These are phyloP conservation scores for Alternaria dauci DNA, from an alignment of 2,329 filamentous ascomycete species.

Conservation along the genomic window DNA sequence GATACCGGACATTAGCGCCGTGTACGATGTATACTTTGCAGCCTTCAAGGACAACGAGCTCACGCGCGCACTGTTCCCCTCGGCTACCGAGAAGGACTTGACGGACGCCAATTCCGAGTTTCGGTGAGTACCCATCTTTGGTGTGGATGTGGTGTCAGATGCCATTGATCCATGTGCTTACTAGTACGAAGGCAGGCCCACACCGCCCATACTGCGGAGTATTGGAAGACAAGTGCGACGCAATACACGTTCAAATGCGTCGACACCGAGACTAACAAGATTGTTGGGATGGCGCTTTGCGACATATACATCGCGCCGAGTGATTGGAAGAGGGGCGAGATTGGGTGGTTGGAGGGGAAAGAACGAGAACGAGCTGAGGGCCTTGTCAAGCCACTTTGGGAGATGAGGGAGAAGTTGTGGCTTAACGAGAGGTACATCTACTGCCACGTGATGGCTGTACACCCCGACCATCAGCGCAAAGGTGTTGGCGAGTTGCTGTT, in stretches of 20 bases:
- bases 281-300: constrained; percentile 59
- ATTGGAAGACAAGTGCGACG: constrained; percentile 48
- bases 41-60: constrained; percentile 57
- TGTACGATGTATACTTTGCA: constrained; percentile 60
- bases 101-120: constrained; percentile 33
- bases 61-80: constrained; percentile 56
- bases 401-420: constrained; percentile 33
- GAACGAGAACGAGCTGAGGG: constrained; percentile 56
- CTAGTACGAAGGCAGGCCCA: constrained; percentile 50
- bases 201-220: constrained; percentile 53
- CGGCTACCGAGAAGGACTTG: constrained; percentile 29
- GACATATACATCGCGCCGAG: constrained; percentile 56
- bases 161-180: constrained; percentile 13
- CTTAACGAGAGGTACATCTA: constrained; percentile 33
- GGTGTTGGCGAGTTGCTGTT: constrained; percentile 55
- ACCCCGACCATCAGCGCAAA: constrained; percentile 54
- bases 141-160: background rate
- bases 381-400: constrained; percentile 52
- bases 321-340: constrained; percentile 56
- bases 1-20: constrained; percentile 56
- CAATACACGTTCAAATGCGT: constrained; percentile 61
- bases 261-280: constrained; percentile 54
- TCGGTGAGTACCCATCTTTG: constrained; percentile 23
- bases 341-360: constrained; percentile 58
- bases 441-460: constrained; percentile 56